Evolutionary conservation across 495 filamentous ascomycete species (phyloP).

Genomic region (Penicillium crystallinum): DNA sequence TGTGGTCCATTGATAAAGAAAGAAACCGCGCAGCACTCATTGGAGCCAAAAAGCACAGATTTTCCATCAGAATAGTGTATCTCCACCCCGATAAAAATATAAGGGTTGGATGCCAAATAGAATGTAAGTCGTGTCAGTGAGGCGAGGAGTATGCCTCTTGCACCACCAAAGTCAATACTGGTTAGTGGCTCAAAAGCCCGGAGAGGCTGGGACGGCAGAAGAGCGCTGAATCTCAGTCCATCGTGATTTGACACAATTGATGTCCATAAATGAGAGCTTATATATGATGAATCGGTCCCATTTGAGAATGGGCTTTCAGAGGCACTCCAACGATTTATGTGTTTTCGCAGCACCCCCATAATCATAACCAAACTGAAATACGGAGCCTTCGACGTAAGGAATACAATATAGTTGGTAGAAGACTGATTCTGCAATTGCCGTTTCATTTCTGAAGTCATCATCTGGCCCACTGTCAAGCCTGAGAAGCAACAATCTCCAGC

Average conservation of each 20-base stretch:
- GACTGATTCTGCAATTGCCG: neutral
- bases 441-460: neutral
- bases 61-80: neutral
- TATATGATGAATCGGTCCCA: too few species aligned
- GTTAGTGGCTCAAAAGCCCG: neutral
- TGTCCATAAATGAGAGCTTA: neutral
- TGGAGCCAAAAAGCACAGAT: neutral
- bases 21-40: neutral
- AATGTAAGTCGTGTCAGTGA: neutral
- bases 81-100: neutral
- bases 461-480: neutral
- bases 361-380: neutral
- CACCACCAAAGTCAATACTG: neutral
- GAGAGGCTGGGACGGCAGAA: neutral
- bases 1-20: neutral
- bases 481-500: neutral
- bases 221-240: neutral
- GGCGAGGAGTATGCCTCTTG: neutral
- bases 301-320: too few species aligned
- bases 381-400: neutral
- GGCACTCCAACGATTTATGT: too few species aligned
- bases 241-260: neutral
- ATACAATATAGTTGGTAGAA: neutral
- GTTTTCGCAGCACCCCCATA: too few species aligned
- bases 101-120: neutral